phyloP scores from a whole-genome alignment of 225 moss, liverwort and hornwort genomes.

The Physcomitrellopsis africana region DNA sequence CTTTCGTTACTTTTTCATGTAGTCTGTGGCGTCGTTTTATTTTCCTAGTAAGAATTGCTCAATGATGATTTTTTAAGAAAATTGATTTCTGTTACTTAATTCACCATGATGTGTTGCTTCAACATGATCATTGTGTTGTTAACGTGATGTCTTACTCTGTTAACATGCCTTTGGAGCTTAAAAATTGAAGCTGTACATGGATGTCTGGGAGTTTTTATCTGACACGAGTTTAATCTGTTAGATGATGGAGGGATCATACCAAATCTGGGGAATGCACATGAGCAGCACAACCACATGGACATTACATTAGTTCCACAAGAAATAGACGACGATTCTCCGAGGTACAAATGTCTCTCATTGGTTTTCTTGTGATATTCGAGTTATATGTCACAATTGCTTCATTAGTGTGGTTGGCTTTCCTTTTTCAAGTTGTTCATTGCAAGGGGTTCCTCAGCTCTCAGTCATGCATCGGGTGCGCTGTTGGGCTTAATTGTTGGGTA shows the following conservation, averaged over 20 bases:
- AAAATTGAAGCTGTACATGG: constrained; percentile 6
- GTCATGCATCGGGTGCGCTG: not conserved
- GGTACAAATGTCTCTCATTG: constrained; percentile 44
- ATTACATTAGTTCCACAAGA: constrained; percentile 31
- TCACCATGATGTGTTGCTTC: not conserved
- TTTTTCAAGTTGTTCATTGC: not conserved
- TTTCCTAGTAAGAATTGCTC: not conserved
- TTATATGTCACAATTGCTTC: constrained; percentile 21
- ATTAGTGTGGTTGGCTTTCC: not conserved
- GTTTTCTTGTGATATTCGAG: constrained; percentile 15
- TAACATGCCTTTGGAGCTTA: not conserved
- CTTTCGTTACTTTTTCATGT: not conserved
- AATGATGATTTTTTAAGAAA: not conserved
- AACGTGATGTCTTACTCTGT: not conserved
- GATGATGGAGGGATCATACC: constrained; percentile 52
- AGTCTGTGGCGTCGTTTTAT: not conserved
- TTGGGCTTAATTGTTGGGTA: constrained; percentile 14
- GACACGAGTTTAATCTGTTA: constrained; percentile 26
- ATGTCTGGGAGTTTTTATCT: constrained; percentile 19
- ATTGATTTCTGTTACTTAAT: not conserved
- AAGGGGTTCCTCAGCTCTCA: constrained; percentile 7
- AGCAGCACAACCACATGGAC: constrained; percentile 41
- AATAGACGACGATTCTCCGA: constrained; percentile 37
- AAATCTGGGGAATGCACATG: constrained; percentile 43
- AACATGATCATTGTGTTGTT: not conserved